Base-by-base conservation (phyloP, 306 rosid species). In the Lathyrus aphaca region DNA sequence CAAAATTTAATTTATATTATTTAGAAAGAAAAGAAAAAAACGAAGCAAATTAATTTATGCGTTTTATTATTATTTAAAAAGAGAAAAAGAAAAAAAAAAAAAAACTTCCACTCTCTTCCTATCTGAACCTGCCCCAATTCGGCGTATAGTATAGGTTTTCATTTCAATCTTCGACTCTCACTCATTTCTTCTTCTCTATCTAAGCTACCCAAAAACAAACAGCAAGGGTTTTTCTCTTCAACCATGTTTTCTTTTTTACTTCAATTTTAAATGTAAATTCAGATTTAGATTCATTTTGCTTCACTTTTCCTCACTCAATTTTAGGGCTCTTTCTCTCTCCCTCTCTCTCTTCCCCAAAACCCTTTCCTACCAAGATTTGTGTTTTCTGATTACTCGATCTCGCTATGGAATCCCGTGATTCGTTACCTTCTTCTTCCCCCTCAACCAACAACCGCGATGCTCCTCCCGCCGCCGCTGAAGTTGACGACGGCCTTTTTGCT, bases 361-460 rank as follows among this genome's bases (percentile, higher is more conserved):
- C 81, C 79, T 55, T 51, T 77, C 77, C 8, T 56, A 19, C 14
- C 53, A 12, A 68, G 80, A 79, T 79, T 81, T 43, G 38, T 43
- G 23, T 38, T 48, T 35, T 76, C 74, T 35, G 81, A 81, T 90
- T 78, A 66, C 66, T 87, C 84, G 97, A 95, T 95, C 92, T 79
- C 74, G 57, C 5, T 51, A 91, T 95, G 99, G 96, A 91, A 71
- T 77, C 77, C 17, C 86, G 96, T 73, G 96, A 91, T 86, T 88
- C 79, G 59, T 66, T 80, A 6, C 53, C 92, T 0, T 60, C 84
- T 5, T 71, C 89, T 12, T 66, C 94, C 0, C 50, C 89, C 4
- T 17, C 89, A 6, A 65, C 81, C 58, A 46, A 83, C 63, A 88
- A 72, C 78, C 92, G 91, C 27, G 98, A 89, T 51, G 92, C 86